Percentiles rank a stretch among this genome's conserved stretches.
phyloP scores from a whole-genome alignment of 169 alveolate genomes.

The Plasmodium chabaudi region DNA sequence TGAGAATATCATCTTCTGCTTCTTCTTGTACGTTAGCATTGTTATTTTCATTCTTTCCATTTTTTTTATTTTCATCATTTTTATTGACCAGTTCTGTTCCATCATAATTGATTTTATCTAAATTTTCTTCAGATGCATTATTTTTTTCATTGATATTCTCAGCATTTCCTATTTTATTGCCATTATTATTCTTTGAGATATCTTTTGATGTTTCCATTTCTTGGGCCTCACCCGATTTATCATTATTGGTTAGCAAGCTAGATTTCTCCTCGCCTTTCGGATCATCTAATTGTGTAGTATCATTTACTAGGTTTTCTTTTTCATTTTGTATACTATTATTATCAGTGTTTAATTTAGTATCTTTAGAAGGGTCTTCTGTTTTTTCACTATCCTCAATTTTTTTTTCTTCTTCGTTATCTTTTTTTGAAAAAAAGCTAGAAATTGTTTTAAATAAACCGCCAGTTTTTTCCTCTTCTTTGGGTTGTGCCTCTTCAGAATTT shows the following conservation, averaged over 20 bases:
- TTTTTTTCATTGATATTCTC: not conserved
- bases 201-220: not conserved
- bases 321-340: not conserved
- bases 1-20: constrained; percentile 7
- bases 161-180: not conserved
- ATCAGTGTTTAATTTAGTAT: not conserved
- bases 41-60: not conserved
- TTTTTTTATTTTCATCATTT: not conserved
- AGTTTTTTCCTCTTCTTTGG: not conserved
- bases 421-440: constrained; percentile 25
- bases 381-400: too few relatives aligned
- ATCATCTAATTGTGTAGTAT: not conserved
- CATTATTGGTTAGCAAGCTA: not conserved
- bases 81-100: not conserved
- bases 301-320: constrained; percentile 1
- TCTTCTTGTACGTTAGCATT: not conserved
- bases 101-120: not conserved
- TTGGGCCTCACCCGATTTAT: not conserved
- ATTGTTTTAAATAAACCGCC: constrained; percentile 11
- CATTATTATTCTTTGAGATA: not conserved
- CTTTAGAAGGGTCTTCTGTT: not conserved
- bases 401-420: constrained; percentile 8
- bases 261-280: not conserved
- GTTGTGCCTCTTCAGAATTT: not conserved
- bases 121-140: not conserved